phyloP scores from a whole-genome alignment of 2,329 filamentous ascomycete species.

The Boeremia exigua region DNA sequence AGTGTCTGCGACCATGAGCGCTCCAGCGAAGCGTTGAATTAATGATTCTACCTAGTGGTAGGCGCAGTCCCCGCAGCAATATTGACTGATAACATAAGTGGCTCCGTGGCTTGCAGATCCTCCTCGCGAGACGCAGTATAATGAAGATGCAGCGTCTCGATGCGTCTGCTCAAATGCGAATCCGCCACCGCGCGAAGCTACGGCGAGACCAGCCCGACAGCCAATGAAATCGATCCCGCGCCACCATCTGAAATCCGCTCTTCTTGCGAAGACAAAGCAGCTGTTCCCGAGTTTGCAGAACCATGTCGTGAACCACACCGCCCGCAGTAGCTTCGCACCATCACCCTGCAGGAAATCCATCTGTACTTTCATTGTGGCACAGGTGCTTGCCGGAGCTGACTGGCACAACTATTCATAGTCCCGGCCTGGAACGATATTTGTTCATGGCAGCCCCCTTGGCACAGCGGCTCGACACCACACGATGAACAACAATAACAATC shows the following conservation, averaged over 20 bases:
- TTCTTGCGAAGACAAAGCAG: slow-evolving; percentile 8
- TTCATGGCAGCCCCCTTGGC: slow-evolving; percentile 4
- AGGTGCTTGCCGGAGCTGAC: neutral
- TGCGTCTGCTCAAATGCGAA: neutral
- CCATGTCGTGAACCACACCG: slow-evolving; percentile 5
- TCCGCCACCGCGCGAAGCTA: slow-evolving; percentile 4
- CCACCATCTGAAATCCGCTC: neutral
- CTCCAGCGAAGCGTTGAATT: neutral
- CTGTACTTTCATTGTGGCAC: slow-evolving; percentile 1
- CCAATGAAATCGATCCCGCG: slow-evolving; percentile 1
- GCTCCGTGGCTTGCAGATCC: neutral
- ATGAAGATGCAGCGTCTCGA: neutral
- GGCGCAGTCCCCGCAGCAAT: neutral
- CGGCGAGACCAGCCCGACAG: neutral
- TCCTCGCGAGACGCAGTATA: neutral
- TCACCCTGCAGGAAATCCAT: slow-evolving; percentile 1
- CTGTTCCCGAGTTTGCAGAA: neutral
- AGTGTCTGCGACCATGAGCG: neutral
- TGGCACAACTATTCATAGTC: slow-evolving; percentile 5
- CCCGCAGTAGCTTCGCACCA: neutral
- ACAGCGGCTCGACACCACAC: slow-evolving; percentile 7
- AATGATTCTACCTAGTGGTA: too few relatives aligned
- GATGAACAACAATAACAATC: slow-evolving; percentile 14
- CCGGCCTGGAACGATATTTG: neutral
- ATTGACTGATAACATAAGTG: neutral